Base-by-base conservation (phyloP, 495 filamentous ascomycete species). In the Xylaria acuta region DNA sequence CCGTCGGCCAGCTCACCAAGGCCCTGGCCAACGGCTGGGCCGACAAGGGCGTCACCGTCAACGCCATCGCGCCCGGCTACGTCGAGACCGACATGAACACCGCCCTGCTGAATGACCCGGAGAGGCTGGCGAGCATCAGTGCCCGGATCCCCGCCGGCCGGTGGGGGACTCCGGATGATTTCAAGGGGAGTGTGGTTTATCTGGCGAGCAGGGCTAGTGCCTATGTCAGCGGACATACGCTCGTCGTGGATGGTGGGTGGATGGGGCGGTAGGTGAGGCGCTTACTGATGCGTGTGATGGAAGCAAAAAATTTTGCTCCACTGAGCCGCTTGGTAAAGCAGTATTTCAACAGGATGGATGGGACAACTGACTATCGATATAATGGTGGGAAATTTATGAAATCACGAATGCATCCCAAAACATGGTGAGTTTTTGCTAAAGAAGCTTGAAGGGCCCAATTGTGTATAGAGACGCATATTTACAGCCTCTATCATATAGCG, bases 1-100 rank as follows among this genome's bases (percentile, higher is more conserved):
- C 92, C 5, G 89, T 98, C 1, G 89, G 90, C 22, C 93, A 97
- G 80, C 80, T 97, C 67, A 97, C 95, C 41, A 98, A 97, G 79
- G 90, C 92, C 20, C 85, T 97, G 51, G 90, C 91, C 30, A 97
- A 97, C 70, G 93, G 97, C 80, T 97, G 94, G 94, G 88, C 92
- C 3, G 80, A 85, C 2, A 85, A 90, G 75, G 94, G 94, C 0
- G 89, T 97, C 73, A 93, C 87, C 25, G 93, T 95, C 11, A 94
- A 95, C 75, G 92, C 91, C 0, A 90, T 94, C 75, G 92, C 92
- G n/a, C 88, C 88, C 2, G 88, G 88, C 1, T 97, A 97, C 76
- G 92, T 97, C 66, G 93, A 87, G 53, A 97, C 95, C 9, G 94
- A 97, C 64, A 97, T 97, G 95, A 97, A 97, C 78, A 86, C 84